Conservation (phyloP, 352 stramenopile genomes). For the Phytophthora europaea region DNA sequence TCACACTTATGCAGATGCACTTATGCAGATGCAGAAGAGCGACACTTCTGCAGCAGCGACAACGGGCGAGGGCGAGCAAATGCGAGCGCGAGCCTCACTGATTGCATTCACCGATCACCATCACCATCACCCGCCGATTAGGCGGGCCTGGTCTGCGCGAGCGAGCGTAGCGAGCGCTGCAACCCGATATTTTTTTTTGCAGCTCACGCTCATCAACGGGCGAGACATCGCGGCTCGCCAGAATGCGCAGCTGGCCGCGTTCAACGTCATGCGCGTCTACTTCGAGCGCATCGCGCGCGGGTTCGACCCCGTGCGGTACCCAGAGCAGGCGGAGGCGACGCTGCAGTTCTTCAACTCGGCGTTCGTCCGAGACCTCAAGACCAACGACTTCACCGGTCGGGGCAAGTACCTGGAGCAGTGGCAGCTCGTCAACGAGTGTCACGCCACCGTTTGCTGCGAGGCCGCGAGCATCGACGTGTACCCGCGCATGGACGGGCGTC, state of each 20-base stretch:
- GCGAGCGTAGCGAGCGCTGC: too few relatives aligned
- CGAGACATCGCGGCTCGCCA: constrained; percentile 11
- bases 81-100: too few relatives aligned
- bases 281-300: constrained; percentile 41
- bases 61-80: too few relatives aligned
- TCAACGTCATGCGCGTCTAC: constrained; percentile 47
- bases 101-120: too few relatives aligned
- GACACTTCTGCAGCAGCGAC: too few relatives aligned
- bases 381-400: constrained; percentile 44
- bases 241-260: constrained; percentile 37
- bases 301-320: constrained; percentile 21
- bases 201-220: constrained; percentile 2
- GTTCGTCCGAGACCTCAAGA: constrained; percentile 43
- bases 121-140: too few relatives aligned
- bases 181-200: too few relatives aligned
- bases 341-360: constrained; percentile 37
- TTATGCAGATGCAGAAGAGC: too few relatives aligned
- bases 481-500: neutral
- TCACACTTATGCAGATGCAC: too few relatives aligned
- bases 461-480: constrained; percentile 12
- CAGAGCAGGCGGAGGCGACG: constrained; percentile 8
- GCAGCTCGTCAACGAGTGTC: constrained; percentile 44
- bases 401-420: constrained; percentile 50
- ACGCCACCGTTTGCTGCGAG: constrained; percentile 24
- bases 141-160: too few relatives aligned